Base-by-base conservation (phyloP, 2,329 filamentous ascomycete genomes). In the Fusarium sp. region DNA sequence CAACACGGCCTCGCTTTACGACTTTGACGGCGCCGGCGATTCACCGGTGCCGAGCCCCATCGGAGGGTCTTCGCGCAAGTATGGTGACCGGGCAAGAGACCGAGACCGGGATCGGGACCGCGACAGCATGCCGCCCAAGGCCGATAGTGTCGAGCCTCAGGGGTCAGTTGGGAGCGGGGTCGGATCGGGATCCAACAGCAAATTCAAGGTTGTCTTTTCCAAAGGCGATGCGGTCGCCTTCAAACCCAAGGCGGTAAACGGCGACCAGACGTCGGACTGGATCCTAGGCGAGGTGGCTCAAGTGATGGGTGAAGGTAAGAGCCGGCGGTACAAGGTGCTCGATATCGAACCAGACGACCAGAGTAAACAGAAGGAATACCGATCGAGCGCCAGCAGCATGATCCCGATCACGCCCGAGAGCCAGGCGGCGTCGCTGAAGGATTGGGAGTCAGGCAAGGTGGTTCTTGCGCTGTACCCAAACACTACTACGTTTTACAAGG, bases 401-500 rank as follows among this genome's bases (percentile, higher is more conserved):
- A 95, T 95, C 54, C 90, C 92, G 3, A 95, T 97, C 66, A 92
- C 94, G 3, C 87, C 89, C 0, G 84, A 84, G 72, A 82, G 72
- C 79, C 86, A 74, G 80, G 85, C 80, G 74, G 85, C 82, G 71
- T 90, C 83, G 3, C 85, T 92, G 18, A 84, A 88, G 5, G 87
- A 93, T 45, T 88, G 93, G 67, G 90, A 93, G 39, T 84, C 89
- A 43, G 92, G 93, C 52, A 94, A 92, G 80, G 89, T 91, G 54
- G 94, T 96, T 10, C 85, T 96, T 67, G 94, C 94, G 0, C 85
- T 95, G 67, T 97, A 97, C 79, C 94, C 94, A 0, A 92, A 95
- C 77, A 96, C 94, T 1, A 95, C 94, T 1, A 95, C 93, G 0
- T 96, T 97, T 78, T 97, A 97, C 81, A 92, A 93, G 80, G 94